Base-by-base conservation (phyloP, 495 filamentous ascomycete genomes). In the Penicillium lagena region DNA sequence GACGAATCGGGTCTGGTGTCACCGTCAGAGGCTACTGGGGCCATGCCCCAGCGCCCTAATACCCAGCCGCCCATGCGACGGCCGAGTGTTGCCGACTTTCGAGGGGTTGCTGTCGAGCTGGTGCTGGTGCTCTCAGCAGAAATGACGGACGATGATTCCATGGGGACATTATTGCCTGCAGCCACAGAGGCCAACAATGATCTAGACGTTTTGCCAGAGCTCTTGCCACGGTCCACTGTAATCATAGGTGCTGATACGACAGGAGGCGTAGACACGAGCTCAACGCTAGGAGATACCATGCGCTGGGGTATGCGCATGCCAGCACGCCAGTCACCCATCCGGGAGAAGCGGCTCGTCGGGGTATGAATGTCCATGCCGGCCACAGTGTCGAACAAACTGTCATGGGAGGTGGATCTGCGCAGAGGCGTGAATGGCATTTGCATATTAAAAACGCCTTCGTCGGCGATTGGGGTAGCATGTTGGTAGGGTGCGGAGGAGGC, bases 21-120 rank as follows among this genome's bases (percentile, higher is more conserved):
- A 7, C 10, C 32, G 32, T 54, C 38, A 4, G 58, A 52, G 35
- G 63, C 35, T 7, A 55, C 51, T 1, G 74, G 68, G 7, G 67
- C 64, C 12, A 68, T 59, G 13, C 75, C 76, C 77, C 76, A 81
- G 29, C 69, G 64, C 8, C 77, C 74, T 8, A 73, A 64, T 3
- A 80, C 69, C 77, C 77, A 81, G 15, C 76, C 75, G 7, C 77
- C 76, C 32, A 78, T 50, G 13, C 71, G 72, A 31, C 67, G 70
- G 15, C 66, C 54, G 3, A 77, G 46, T 4, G 64, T 68, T 6
- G 64, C 39, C 31, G 64, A 48, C 38, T 68, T 60, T 34, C 51
- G 44, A 9, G 47, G 54, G 0, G 54, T 56, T 14, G 54, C 37
- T 7, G 60, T 54, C 29, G 59, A 60, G 8, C 43, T 48, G 7